Conservation (phyloP, 352 stramenopile species). For the Sclerospora graminicola region DNA sequence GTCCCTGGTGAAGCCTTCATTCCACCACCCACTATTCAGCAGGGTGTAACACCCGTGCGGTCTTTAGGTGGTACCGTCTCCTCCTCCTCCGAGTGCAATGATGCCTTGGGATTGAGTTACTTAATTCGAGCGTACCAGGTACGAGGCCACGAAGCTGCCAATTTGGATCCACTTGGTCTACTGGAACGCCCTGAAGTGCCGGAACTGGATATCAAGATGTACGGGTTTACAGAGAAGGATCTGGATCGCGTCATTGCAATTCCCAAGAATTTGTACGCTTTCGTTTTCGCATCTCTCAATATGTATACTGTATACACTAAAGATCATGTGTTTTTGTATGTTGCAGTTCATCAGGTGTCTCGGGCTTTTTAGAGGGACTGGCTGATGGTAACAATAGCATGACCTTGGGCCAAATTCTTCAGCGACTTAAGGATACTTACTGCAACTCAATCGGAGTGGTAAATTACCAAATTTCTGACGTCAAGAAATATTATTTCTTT, state of each 20-base stretch:
- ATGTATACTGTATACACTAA: conserved; percentile 5
- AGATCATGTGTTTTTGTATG: conserved; percentile 1
- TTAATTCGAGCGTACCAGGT: conserved; percentile 97
- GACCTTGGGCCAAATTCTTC: conserved; percentile 92
- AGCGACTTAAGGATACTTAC: conserved; percentile 94
- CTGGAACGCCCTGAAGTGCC: conserved; percentile 44
- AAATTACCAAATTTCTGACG: conserved; percentile 8
- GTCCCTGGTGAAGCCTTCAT: conserved; percentile 79
- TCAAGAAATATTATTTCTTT: not conserved
- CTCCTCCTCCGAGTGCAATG: conserved; percentile 45
- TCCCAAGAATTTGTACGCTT: conserved; percentile 76
- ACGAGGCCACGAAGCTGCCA: conserved; percentile 92
- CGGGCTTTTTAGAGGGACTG: conserved; percentile 83
- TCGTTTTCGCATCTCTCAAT: not conserved
- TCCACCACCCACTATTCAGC: conserved; percentile 64
- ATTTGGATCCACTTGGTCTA: conserved; percentile 95
- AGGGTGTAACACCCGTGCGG: conserved; percentile 53
- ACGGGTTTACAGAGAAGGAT: conserved; percentile 87
- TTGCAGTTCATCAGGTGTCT: conserved; percentile 71
- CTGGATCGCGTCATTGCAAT: conserved; percentile 84
- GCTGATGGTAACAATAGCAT: conserved; percentile 58
- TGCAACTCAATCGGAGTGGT: conserved; percentile 93
- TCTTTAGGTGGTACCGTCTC: conserved; percentile 26
- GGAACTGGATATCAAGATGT: conserved; percentile 88
- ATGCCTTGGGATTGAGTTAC: conserved; percentile 90